Base-by-base conservation (phyloP, 1,284 basidiomycete genomes). In the Rugosomyces carneus region DNA sequence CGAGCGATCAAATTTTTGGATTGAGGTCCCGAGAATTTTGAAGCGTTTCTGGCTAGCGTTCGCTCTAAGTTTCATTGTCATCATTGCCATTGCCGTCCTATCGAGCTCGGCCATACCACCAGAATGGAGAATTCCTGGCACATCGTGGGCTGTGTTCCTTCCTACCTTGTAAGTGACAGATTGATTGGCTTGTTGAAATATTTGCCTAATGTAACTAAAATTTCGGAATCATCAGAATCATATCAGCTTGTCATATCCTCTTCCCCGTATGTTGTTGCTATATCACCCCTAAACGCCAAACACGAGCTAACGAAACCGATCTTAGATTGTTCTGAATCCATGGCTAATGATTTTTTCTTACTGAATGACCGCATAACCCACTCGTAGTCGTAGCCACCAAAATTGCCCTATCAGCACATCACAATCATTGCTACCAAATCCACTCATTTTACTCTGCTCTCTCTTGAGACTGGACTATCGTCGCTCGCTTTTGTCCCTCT, bases 1-100 rank as follows among this genome's bases (percentile, higher is more conserved):
- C 37, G 78, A 89, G 60, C 75, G 83, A 46, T 88, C 84, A 5
- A 93, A 93, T 65, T 93, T 93, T 71, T 93, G 89, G 78, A 77
- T 84, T 43, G 90, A 93, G 62, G 81, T 91, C 6, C 91, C 91
- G 0, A 78, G 75, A 50, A 92, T 92, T 61, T 67, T 82, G 59
- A 80, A 82, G 54, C 77, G 85, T 11, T 88, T 89, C 67, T 80
- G 84, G 64, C 57, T 81, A 18, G 70, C 80, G 37, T 70, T 93
- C 48, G 48, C 78, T 20, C 51, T 89, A 34, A 81, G 70, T 43
- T 54, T 75, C 41, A 16, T 74, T 23, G 50, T 69, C 21, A 62
- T 80, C 35, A 72, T 66, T 2, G 67, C 60, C 42, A 80, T 88
- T 68, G 62, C 77, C 42, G 60, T 88, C 24, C 59, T 89, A 24